A percentile compares a stretch with the other conserved stretches of the same genome.
These are phyloP conservation scores for Kodamaea sp. DNA, from an alignment of 1,139 yeast genomes.

Conservation along the genomic window DNA sequence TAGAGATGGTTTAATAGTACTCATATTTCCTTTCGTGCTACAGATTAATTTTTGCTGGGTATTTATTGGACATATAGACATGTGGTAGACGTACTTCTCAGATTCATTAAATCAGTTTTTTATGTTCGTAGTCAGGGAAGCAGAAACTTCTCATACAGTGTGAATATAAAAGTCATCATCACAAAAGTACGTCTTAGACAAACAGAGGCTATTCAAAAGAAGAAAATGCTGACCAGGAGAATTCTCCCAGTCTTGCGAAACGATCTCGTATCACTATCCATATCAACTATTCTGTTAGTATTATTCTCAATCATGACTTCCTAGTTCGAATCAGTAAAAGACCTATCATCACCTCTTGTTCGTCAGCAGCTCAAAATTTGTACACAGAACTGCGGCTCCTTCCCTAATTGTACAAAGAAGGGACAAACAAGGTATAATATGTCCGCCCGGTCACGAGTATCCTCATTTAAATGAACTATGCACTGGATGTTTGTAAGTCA, in stretches of 20 bases:
- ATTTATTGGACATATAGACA: too few relatives aligned
- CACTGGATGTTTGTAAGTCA: background rate
- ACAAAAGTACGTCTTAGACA: conserved; percentile 24
- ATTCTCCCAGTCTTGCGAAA: too few relatives aligned
- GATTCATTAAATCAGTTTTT: conserved; percentile 82
- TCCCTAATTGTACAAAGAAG: conserved; percentile 47
- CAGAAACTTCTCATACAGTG: conserved; percentile 62
- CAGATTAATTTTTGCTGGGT: too few relatives aligned
- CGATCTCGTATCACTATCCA: too few relatives aligned
- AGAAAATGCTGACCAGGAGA: too few relatives aligned
- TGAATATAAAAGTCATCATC: conserved; percentile 60
- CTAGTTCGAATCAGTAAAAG: conserved; percentile 37
- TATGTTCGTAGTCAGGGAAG: conserved; percentile 52
- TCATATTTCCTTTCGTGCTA: too few relatives aligned
- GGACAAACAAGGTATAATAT: conserved; percentile 51
- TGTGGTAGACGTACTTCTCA: conserved; percentile 41
- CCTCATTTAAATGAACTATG: conserved; percentile 44
- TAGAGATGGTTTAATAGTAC: too few relatives aligned
- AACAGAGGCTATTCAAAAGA: conserved; percentile 17
- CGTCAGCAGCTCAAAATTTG: conserved; percentile 60
- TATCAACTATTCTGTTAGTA: too few relatives aligned
- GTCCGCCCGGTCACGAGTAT: conserved; percentile 82
- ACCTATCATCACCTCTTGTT: conserved; percentile 67
- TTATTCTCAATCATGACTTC: too few relatives aligned
- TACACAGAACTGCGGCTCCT: conserved; percentile 72